phyloP scores from a whole-genome alignment of 2,329 filamentous ascomycete species.

The Diaporthe ampelina region DNA sequence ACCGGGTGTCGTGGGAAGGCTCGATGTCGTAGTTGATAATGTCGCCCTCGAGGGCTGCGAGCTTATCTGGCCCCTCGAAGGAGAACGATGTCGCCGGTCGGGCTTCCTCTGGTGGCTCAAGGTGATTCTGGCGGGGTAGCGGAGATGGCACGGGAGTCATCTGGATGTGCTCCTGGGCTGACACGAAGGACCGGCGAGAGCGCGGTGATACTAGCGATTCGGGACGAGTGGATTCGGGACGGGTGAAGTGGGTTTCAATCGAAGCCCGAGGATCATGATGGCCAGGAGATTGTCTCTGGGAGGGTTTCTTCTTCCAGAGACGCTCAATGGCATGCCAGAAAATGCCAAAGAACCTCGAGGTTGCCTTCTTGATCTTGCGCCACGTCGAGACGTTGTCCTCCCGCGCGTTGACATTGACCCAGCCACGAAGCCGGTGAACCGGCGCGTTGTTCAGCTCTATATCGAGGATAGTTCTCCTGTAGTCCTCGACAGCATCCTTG shows the following conservation, averaged over 20 bases:
- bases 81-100: conserved; percentile 51
- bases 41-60: conserved; percentile 64
- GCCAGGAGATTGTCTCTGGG: no score
- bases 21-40: conserved; percentile 81
- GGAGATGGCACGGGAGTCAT: conserved; percentile 97
- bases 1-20: conserved; percentile 79
- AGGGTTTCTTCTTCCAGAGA: conserved; percentile 59
- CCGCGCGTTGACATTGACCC: conserved; percentile 92
- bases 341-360: conserved; percentile 70
- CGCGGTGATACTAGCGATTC: conserved; percentile 54
- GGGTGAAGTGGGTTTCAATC: conserved; percentile 69
- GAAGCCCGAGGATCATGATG: conserved; percentile 70
- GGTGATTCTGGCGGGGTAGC: conserved; percentile 59
- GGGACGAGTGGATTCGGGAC: no score
- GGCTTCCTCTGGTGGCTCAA: conserved; percentile 50
- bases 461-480: conserved; percentile 89
- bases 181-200: conserved; percentile 64
- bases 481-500: conserved; percentile 98
- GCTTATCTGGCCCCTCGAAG: conserved; percentile 49
- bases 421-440: conserved; percentile 89
- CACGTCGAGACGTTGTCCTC: conserved; percentile 88
- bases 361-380: conserved; percentile 93
- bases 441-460: conserved; percentile 96
- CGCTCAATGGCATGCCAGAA: conserved; percentile 64
- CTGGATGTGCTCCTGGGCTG: conserved; percentile 81